phyloP scores from a whole-genome alignment of 2,329 filamentous ascomycete genomes.

The Phoma herbarum region DNA sequence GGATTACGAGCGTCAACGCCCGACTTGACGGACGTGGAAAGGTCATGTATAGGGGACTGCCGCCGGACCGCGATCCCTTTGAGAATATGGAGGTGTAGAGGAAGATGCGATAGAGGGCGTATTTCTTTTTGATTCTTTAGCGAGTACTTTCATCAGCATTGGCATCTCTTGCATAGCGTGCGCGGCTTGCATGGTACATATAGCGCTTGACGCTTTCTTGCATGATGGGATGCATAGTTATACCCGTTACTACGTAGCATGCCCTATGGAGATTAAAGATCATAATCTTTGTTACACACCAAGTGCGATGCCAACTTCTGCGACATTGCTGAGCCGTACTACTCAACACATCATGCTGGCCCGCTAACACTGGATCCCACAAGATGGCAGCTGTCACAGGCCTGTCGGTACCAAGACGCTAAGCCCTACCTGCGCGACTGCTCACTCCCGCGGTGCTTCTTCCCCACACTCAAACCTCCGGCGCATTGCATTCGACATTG shows the following conservation, averaged over 20 bases:
- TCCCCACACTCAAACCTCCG: slow-evolving; percentile 11
- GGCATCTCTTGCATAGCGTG: slow-evolving; percentile 16
- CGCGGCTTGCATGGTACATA: slow-evolving; percentile 17
- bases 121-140: slow-evolving; percentile 12
- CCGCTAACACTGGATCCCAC: background rate
- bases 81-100: slow-evolving; percentile 50
- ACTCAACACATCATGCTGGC: no score
- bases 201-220: slow-evolving; percentile 11
- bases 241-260: background rate
- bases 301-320: background rate
- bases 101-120: background rate
- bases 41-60: slow-evolving; percentile 84
- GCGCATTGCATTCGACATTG: slow-evolving; percentile 6
- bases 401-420: slow-evolving; percentile 9
- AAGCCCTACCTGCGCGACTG: slow-evolving; percentile 12
- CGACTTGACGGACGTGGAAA: slow-evolving; percentile 83
- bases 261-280: background rate
- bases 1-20: slow-evolving; percentile 94
- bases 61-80: slow-evolving; percentile 72
- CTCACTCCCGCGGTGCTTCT: slow-evolving; percentile 20
- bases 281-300: background rate
- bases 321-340: background rate
- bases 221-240: background rate
- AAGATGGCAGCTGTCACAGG: background rate
- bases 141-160: slow-evolving; percentile 6